phyloP scores from a whole-genome alignment of 2,329 filamentous ascomycete genomes.

The Metarhizium robertsii region DNA sequence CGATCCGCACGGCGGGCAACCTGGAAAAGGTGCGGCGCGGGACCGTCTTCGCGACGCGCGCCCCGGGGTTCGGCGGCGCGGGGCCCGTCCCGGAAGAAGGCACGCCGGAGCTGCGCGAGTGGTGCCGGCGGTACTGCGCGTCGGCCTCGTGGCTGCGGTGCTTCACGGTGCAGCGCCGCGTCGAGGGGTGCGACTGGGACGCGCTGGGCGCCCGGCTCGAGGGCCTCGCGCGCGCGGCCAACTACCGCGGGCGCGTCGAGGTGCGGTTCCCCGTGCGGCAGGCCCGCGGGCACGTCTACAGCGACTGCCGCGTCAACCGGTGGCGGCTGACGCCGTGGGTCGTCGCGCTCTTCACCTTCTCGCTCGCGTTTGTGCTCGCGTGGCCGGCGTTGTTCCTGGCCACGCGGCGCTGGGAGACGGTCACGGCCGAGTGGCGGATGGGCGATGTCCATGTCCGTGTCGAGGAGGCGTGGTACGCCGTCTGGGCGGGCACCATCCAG shows the following conservation, averaged over 20 bases:
- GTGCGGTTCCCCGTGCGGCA: slow-evolving; percentile 53
- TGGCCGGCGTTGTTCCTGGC: slow-evolving; percentile 63
- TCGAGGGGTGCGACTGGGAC: slow-evolving; percentile 52
- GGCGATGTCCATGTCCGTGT: slow-evolving; percentile 19
- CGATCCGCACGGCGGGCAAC: slow-evolving; percentile 44
- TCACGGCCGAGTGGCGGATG: slow-evolving; percentile 47
- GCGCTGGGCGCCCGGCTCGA: slow-evolving; percentile 42
- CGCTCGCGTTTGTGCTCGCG: slow-evolving; percentile 57
- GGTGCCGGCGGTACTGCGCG: slow-evolving; percentile 60
- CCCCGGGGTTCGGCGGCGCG: slow-evolving; percentile 30
- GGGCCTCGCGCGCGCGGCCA: slow-evolving; percentile 50
- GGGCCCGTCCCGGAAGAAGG: slow-evolving; percentile 19
- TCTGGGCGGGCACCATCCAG: slow-evolving; percentile 52
- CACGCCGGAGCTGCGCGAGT: slow-evolving; percentile 34
- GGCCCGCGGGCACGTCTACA: slow-evolving; percentile 52
- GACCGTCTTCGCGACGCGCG: slow-evolving; percentile 44
- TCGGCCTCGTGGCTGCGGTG: slow-evolving; percentile 47
- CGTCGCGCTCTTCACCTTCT: slow-evolving; percentile 54
- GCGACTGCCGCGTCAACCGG: slow-evolving; percentile 48
- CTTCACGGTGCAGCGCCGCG: slow-evolving; percentile 40
- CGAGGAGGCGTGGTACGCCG: slow-evolving; percentile 52
- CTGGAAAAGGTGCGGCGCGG: slow-evolving; percentile 56
- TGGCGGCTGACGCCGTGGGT: slow-evolving; percentile 59
- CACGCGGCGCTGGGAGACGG: slow-evolving; percentile 59
- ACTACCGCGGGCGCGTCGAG: slow-evolving; percentile 54